phyloP scores from a whole-genome alignment of 2,329 filamentous ascomycete species.

The Cladosporium sp. region DNA sequence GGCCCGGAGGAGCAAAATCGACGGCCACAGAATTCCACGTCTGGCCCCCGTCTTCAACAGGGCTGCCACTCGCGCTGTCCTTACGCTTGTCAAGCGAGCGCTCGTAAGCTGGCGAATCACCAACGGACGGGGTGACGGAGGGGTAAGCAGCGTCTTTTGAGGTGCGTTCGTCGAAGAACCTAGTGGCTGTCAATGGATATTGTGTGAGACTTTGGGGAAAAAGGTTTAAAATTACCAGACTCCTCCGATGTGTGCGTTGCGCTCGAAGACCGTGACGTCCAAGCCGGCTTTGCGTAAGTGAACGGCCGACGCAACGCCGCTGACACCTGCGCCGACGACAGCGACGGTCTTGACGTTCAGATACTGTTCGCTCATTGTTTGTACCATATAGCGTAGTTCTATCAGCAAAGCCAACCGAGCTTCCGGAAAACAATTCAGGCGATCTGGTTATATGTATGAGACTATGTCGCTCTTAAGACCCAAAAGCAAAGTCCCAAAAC shows the following conservation, averaged over 20 bases:
- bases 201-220: neutral
- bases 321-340: slow-evolving; percentile 48
- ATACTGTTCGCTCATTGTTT: neutral
- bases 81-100: neutral
- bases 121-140: slow-evolving; percentile 31
- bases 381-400: neutral
- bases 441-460: too few relatives aligned
- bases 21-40: neutral
- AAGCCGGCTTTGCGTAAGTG: slow-evolving; percentile 42
- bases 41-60: neutral
- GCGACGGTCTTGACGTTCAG: slow-evolving; percentile 29
- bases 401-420: neutral
- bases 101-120: slow-evolving; percentile 27
- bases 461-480: neutral
- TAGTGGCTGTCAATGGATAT: slow-evolving; percentile 15
- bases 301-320: slow-evolving; percentile 42
- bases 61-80: slow-evolving; percentile 1
- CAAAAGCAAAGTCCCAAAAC: neutral
- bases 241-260: slow-evolving; percentile 47
- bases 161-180: slow-evolving; percentile 46
- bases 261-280: slow-evolving; percentile 50
- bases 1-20: slow-evolving; percentile 45
- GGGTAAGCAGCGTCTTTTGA: slow-evolving; percentile 46
- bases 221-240: slow-evolving; percentile 42
- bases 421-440: too few relatives aligned